Base-by-base conservation (phyloP, 129 eudicot genomes). In the Deinandra increscens region DNA sequence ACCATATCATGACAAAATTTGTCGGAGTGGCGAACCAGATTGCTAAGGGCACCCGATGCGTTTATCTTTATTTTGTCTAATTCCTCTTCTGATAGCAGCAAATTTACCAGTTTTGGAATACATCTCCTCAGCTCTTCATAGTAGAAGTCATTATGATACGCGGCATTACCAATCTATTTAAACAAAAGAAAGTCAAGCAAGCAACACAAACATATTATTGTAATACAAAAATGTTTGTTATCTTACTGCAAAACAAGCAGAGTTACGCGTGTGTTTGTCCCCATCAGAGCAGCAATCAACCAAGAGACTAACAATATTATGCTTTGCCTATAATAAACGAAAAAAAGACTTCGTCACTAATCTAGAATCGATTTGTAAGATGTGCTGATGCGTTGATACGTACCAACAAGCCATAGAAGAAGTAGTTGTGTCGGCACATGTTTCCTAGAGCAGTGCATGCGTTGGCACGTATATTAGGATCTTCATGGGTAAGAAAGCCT, bases 41-140 rank as follows among this genome's bases (percentile, higher is more conserved):
- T 93, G 75, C 99, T 93, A 17, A 89, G 87, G 60, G 99, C 99
- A 48, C 99, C 99, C 1, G 99, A 95, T 69, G 99, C 97, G 60
- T 89, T 93, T 34, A 95, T 80, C 78, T 93, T 93, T 55, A 95
- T 93, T 84, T 87, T 89, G 81, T 93, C 99, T 83, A n/a, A n/a
- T n/a, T 93, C 99, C 74, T 89, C 97, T 1, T 85, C 69, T 17
- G 97, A 83, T 56, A 87, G 80, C 79, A 93, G 78, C 87, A 93
- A 64, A 19, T 71, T 85, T 19, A 86, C 86, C 17, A 93, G 90
- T 76, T 89, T 95, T 37, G 97, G 95, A 59, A 93, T 87, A 33
- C 92, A 88, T 65, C 88, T 83, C 66, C 81, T 78, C 23, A 93
- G 87, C 72, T 85, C 93, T 17, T 93, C 97, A 69, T 89, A 89